phyloP scores from a whole-genome alignment of 192 early-diverging fungal genomes.

The Cladochytrium replicatum region DNA sequence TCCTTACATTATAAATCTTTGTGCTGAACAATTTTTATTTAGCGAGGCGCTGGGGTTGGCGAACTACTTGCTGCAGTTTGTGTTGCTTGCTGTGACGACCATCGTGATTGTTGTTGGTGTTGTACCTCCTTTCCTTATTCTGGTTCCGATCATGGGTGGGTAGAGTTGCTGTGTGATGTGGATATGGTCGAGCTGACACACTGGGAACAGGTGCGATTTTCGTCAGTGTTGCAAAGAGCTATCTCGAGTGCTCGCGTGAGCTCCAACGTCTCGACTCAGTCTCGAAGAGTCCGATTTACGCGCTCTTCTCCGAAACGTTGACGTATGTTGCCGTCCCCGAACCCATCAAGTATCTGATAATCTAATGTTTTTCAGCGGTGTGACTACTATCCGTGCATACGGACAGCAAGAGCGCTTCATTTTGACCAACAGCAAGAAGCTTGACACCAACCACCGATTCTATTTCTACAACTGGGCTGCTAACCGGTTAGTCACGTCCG shows the following conservation, averaged over 20 bases:
- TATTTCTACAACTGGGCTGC: conserved; percentile 67
- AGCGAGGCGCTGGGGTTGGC: no score
- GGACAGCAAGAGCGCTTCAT: conserved; percentile 17
- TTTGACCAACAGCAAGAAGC: conserved; percentile 3
- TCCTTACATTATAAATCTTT: no score
- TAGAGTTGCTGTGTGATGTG: no score
- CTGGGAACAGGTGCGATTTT: conserved; percentile 30
- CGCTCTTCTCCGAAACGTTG: conserved; percentile 69
- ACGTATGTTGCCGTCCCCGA: no score
- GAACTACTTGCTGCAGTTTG: no score
- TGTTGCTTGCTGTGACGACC: no score
- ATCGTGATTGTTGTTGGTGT: no score
- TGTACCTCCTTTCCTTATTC: no score
- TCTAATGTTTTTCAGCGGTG: conserved; percentile 31
- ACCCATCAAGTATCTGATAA: no score
- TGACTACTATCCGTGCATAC: conserved; percentile 13
- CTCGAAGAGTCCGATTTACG: conserved; percentile 40
- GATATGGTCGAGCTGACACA: not conserved
- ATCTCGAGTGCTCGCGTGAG: conserved; percentile 24
- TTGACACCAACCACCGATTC: conserved; percentile 61
- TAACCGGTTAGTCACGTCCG: conserved; percentile 23
- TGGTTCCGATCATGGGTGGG: no score
- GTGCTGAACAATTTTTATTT: no score
- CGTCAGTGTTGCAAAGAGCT: conserved; percentile 51
- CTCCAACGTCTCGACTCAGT: conserved; percentile 43